Base-by-base conservation (phyloP, 1,139 yeast genomes). In the Taiozyma sp. region DNA sequence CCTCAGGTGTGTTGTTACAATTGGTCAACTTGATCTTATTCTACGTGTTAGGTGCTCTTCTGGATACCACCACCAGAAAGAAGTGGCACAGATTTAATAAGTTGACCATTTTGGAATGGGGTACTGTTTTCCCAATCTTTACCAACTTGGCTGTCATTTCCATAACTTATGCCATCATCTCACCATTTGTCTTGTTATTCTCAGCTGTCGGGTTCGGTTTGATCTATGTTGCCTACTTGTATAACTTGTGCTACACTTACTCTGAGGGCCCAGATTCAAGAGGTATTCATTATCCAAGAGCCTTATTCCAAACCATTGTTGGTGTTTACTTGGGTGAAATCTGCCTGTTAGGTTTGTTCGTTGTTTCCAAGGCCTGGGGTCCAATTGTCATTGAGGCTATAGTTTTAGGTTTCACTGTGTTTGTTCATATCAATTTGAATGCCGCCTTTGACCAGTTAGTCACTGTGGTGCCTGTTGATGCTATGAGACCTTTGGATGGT, bases 291-390 rank as follows among this genome's bases (percentile, higher is more conserved):
- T 93, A 90, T 67, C 96, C 96, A 51, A 79, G 85, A 58, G 97
- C 97, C 2, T 72, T 93, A 56, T 86, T 84, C 70, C 97, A 93
- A 70, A 84, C 93, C 0, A 83, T 93, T 65, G 84, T 87, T 43
- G 98, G 98, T 52, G 70, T 93, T 45, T 93, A 93, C 68, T 70
- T 93, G 58, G 96, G 95, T 23, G 93, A 93, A 69, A 69, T 91
- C 34, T 89, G 96, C 72, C 65, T 93, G 64, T 71, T 92, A 57
- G 97, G 96, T 51, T 74, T 93, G 57, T 90, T 91, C 66, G 89
- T 83, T 29, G 90, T 91, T 63, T 95, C 96, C 57, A 89, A 90
- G 75, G 88, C 96, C 52, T 92, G 97, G 97, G 97, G 96, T 42
- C 96, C 96, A 46, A 79, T 92, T 57, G 92, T 80, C 16, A 71